Evolutionary conservation across 257 asterid species (phyloP).

Genomic region (Nicotiana noctiflora): DNA sequence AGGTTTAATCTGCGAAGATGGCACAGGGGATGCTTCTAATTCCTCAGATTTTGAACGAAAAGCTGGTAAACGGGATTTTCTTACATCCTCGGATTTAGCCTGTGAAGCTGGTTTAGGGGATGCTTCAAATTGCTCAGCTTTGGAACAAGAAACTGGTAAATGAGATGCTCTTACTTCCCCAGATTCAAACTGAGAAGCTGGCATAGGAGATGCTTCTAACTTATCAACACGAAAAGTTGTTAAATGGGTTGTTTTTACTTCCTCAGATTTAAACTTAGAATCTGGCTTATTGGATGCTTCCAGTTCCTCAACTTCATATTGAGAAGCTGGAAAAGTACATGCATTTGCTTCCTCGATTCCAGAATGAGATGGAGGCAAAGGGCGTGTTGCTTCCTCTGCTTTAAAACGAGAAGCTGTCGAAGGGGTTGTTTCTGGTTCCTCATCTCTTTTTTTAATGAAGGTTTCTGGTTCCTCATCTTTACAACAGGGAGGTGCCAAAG

Average conservation of each 20-base stretch:
- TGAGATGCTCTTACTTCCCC: neutral
- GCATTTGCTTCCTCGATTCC: neutral
- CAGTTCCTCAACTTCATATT: neutral
- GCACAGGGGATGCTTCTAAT: neutral
- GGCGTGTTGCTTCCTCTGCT: constrained; percentile 6
- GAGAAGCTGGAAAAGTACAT: neutral
- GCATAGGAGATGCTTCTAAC: neutral
- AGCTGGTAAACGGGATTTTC: constrained; percentile 1
- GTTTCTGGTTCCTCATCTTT: neutral
- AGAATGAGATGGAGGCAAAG: neutral
- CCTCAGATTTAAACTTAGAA: constrained; percentile 2
- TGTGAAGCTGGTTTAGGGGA: constrained; percentile 3
- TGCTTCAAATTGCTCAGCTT: neutral
- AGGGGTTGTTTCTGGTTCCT: constrained; percentile 8
- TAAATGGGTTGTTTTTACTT: neutral
- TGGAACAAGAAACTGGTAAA: constrained; percentile 5
- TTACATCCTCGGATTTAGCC: constrained; percentile 4
- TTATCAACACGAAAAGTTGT: constrained; percentile 5
- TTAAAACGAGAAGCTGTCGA: neutral
- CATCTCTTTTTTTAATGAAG: neutral
- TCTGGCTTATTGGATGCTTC: neutral
- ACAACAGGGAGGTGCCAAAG: constrained; percentile 1
- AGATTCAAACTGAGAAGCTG: neutral
- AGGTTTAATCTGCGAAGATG: neutral
- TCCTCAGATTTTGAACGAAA: constrained; percentile 5